phyloP scores from a whole-genome alignment of 345 rosid genomes.

The Cardamine occulta region DNA sequence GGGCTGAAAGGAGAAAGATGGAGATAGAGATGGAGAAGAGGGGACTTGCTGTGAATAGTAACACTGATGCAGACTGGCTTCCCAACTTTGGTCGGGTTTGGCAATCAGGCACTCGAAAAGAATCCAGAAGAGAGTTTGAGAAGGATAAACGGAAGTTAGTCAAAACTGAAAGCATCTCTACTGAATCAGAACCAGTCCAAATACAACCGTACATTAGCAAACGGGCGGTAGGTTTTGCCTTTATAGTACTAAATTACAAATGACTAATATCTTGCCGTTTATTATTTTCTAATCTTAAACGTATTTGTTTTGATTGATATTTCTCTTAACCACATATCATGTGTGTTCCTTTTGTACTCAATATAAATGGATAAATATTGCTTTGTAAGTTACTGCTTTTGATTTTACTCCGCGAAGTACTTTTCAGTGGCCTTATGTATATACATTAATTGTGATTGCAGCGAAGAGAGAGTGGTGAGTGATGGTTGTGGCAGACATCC shows the following conservation, averaged over 20 bases:
- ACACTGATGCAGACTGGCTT: constrained; percentile 72
- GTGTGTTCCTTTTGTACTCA: constrained; percentile 15
- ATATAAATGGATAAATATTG: constrained; percentile 1
- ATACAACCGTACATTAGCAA: constrained; percentile 79
- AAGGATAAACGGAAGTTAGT: constrained; percentile 62
- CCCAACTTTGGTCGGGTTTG: constrained; percentile 97
- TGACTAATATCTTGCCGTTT: background rate
- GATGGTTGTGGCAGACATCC: constrained; percentile 41
- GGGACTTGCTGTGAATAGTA: constrained; percentile 60
- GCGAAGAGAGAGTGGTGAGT: constrained; percentile 41
- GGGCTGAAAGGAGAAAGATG: constrained; percentile 90
- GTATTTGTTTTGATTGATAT: constrained; percentile 10
- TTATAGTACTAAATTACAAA: background rate
- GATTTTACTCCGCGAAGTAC: background rate
- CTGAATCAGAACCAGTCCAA: constrained; percentile 50
- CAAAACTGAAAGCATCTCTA: constrained; percentile 49
- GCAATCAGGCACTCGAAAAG: constrained; percentile 90
- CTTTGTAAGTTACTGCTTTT: background rate
- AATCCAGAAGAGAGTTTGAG: constrained; percentile 89
- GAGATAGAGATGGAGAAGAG: constrained; percentile 88
- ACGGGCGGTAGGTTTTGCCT: constrained; percentile 56
- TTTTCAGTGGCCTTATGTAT: constrained; percentile 20
- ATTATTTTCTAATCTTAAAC: background rate
- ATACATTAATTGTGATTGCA: constrained; percentile 31
- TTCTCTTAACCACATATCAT: background rate